Evolutionary conservation across 352 stramenopile genomes (phyloP).

Genomic region (Pythium periplocum): DNA sequence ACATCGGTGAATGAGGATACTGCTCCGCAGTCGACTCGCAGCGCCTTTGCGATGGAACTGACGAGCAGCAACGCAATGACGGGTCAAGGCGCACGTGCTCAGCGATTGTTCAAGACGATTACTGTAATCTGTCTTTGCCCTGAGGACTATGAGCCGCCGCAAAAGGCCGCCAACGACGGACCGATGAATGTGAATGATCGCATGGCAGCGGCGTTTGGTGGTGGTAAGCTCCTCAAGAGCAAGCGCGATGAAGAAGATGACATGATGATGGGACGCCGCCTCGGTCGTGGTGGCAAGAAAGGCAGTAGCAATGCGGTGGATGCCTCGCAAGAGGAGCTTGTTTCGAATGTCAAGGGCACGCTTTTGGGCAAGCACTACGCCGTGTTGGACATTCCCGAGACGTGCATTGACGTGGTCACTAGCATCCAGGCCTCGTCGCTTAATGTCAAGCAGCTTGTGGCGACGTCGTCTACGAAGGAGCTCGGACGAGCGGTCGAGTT

Average conservation of each 20-base stretch:
- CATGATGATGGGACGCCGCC: conserved; percentile 29
- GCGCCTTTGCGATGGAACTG: neutral
- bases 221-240: conserved; percentile 38
- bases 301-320: conserved; percentile 16
- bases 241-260: conserved; percentile 50
- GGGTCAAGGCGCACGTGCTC: conserved; percentile 11
- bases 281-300: conserved; percentile 9
- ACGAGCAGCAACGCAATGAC: conserved; percentile 5
- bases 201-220: conserved; percentile 16
- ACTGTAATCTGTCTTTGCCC: conserved; percentile 66
- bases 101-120: conserved; percentile 67
- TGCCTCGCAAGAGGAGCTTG: conserved; percentile 34
- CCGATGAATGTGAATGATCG: neutral
- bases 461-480: conserved; percentile 64
- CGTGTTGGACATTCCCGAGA: conserved; percentile 73
- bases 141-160: conserved; percentile 55
- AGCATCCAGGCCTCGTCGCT: conserved; percentile 28
- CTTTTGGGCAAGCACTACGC: conserved; percentile 64
- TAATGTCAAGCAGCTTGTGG: conserved; percentile 61
- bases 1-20: conserved; percentile 27
- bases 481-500: conserved; percentile 64
- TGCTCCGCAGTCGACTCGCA: neutral
- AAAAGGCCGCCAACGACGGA: conserved; percentile 15
- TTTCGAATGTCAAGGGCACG: conserved; percentile 42
- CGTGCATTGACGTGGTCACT: conserved; percentile 68